phyloP scores from a whole-genome alignment of 345 rosid species.

The Ricinus communis region DNA sequence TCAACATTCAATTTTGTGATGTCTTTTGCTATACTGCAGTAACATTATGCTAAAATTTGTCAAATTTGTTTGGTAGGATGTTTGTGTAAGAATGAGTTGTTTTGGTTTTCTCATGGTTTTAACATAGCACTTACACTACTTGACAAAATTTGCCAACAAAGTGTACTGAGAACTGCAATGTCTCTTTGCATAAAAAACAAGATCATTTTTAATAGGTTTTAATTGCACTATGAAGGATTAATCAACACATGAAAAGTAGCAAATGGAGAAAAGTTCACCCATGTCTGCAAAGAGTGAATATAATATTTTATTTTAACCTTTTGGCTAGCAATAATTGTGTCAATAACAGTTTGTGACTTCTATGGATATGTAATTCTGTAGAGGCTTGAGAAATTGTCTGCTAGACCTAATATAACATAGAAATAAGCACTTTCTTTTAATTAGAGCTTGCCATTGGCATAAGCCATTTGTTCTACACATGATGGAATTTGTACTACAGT shows the following conservation, averaged over 20 bases:
- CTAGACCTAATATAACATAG: not conserved
- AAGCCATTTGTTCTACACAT: not conserved
- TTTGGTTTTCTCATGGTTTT: not conserved
- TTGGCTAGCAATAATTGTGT: too few species aligned
- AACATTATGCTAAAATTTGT: not conserved
- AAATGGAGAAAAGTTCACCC: too few species aligned
- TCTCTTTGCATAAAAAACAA: not conserved
- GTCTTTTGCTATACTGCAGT: not conserved
- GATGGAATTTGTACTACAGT: not conserved
- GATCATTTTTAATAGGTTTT: too few species aligned
- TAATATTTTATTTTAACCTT: too few species aligned
- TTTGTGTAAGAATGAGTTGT: slow-evolving; percentile 4
- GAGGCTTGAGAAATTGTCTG: not conserved
- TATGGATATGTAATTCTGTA: too few species aligned
- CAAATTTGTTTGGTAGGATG: not conserved
- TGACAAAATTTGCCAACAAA: not conserved
- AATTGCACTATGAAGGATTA: too few species aligned
- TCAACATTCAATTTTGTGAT: not conserved
- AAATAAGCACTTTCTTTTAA: not conserved
- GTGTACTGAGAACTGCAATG: not conserved
- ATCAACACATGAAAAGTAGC: not conserved
- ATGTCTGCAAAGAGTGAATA: too few species aligned
- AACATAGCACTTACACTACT: not conserved
- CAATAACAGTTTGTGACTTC: too few species aligned
- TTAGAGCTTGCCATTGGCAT: not conserved